A percentile compares a stretch with the other conserved stretches of the same genome.
phyloP scores from a whole-genome alignment of 257 asterid species.

The Solanum boliviense region DNA sequence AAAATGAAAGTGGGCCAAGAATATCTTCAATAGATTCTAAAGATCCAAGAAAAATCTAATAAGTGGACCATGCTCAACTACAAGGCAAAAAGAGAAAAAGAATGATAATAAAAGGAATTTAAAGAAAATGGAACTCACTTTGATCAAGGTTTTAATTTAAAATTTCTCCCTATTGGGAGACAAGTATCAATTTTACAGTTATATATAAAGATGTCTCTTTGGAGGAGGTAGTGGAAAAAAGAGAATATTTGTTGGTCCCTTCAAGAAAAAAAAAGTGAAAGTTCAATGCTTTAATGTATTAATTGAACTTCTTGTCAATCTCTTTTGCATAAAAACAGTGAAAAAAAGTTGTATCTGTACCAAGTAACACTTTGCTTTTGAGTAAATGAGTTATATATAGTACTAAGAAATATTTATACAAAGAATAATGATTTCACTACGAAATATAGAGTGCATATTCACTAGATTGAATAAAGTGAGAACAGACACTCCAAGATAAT shows the following conservation, averaged over 20 bases:
- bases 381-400: not conserved
- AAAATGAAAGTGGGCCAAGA: not conserved
- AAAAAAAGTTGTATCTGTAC: not conserved
- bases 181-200: conserved; percentile 16
- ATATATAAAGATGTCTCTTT: not conserved
- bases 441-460: not conserved
- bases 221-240: not conserved
- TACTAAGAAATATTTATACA: not conserved
- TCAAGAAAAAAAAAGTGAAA: not conserved
- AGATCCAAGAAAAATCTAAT: not conserved
- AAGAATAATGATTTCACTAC: not conserved
- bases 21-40: not conserved
- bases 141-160: conserved; percentile 16
- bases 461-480: not conserved
- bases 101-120: not conserved
- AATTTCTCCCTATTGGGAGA: conserved; percentile 73
- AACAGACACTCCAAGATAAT: not conserved
- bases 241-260: not conserved
- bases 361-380: not conserved
- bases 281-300: not conserved
- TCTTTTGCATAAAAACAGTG: not conserved
- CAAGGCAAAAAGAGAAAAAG: not conserved
- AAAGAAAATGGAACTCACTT: not conserved
- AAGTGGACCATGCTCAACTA: not conserved
- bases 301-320: not conserved